Evolutionary conservation across 2,329 filamentous ascomycete species (phyloP), one percentile per base, ranked within the genome.

Genomic region (Botrytis fragariae): DNA sequence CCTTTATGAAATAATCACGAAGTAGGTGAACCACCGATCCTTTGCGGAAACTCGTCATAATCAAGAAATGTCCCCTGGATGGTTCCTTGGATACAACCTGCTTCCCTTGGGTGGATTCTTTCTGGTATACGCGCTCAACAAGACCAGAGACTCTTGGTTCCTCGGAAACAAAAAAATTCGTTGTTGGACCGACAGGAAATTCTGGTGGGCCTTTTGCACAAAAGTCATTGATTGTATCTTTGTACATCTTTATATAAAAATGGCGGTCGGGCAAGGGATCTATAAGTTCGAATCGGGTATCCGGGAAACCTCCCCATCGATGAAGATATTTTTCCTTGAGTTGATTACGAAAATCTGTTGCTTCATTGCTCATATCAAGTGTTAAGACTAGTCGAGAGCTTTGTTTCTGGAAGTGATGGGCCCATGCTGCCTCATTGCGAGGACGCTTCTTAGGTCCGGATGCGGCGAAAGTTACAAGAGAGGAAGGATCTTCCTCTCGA

Each of bases 161-260:
- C 12, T 68, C 45, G 4, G 22, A 9, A 18, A 57, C 35, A 42
- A 16, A 57, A 68, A 42, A 14, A 3, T 68, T 42, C 25, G 8
- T 4, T 16, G 25, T 32, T 57, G 65, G 48, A 42, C 65, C 25
- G 25, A 68, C 10, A 12, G 45, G 45, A 20, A 68, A 16, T 22
- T 18, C 16, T 39, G 65, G 45, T 8, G 25, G 48, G 14, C 4
- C 3, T 10, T 22, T 39, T 14, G 25, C 20, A 42, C 65, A 68
- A 68, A 68, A 42, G 6, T 42, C 6, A 22, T 32, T 32, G 35
- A 68, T 42, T 18, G 20, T n/a, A n/a, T 57, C 35, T 57, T 42
- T 68, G 65, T 68, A 68, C 65, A 68, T 57, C 35, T 22, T 42
- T 20, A 68, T 8, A 25, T 68, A 68, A 32, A 68, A 54, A 0